phyloP scores from a whole-genome alignment of 306 rosid species.

The Vicia villosa region DNA sequence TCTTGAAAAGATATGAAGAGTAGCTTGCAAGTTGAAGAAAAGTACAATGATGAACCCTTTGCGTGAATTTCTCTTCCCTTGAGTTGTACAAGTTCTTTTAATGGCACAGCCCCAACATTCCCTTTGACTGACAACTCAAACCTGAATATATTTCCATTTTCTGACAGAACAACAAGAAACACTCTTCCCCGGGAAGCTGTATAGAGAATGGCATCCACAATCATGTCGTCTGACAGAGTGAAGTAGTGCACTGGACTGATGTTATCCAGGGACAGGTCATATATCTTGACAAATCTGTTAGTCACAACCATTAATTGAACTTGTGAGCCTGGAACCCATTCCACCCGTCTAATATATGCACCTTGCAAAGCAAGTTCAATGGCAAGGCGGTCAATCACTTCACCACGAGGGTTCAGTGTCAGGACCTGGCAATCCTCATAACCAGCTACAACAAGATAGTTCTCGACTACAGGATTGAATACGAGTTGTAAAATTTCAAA shows the following conservation, averaged over 20 bases:
- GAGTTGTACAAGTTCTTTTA: conserved; percentile 72
- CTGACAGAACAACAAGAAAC: conserved; percentile 93
- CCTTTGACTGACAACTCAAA: conserved; percentile 85
- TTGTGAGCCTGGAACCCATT: conserved; percentile 98
- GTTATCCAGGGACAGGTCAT: conserved; percentile 90
- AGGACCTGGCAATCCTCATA: conserved; percentile 98
- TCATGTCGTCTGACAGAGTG: conserved; percentile 87
- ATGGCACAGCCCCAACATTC: conserved; percentile 80
- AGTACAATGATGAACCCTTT: conserved; percentile 90
- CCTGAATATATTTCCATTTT: conserved; percentile 75
- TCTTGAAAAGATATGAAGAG: conserved; percentile 86
- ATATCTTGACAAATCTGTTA: conserved; percentile 86
- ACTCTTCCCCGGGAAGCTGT: conserved; percentile 78
- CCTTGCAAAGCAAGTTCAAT: conserved; percentile 95
- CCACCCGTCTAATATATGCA: conserved; percentile 82
- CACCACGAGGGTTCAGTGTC: conserved; percentile 90
- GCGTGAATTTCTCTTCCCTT: conserved; percentile 73
- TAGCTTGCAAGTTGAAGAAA: conserved; percentile 70
- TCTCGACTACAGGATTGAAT: conserved; percentile 79
- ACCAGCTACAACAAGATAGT: conserved; percentile 93
- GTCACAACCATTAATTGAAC: conserved; percentile 96
- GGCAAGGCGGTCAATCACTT: conserved; percentile 96
- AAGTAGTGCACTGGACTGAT: conserved; percentile 96
- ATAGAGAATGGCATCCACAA: conserved; percentile 87
- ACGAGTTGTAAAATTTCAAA: conserved; percentile 91